Base-by-base conservation (phyloP, 495 filamentous ascomycete genomes). In the Trichoderma asperelloides region DNA sequence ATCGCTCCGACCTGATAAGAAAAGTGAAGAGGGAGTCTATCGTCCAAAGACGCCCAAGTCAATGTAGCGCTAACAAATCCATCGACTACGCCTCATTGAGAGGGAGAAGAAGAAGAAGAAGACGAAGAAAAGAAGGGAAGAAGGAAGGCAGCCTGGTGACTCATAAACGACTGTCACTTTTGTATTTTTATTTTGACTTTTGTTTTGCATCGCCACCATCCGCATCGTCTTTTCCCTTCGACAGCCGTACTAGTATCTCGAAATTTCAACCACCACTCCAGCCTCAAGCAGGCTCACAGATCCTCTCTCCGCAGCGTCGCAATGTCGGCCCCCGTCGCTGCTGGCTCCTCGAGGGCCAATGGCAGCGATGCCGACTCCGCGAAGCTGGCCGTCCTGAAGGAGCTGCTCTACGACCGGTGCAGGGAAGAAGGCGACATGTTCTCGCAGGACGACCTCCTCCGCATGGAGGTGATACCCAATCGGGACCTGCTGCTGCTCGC, bases 371-470 rank as follows among this genome's bases (percentile, higher is more conserved):
- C 33, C 8, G 62, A 65, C 15, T 15, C 64, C 1, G 41, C 64
- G n/a, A 65, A 65, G 64, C 41, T 65, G 16, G 64, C 39, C 40
- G 39, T 65, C n/a, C 27, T 43, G 2, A 65, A 65, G 64, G 39
- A 65, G 64, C 27, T 47, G 64, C 41, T 65, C n/a, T 65, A 65
- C 41, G 64, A 65, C 18, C 39, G 41, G 23, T 40, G 39, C 41
- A 18, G 64, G 8, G 64, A 65, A 23, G 41, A 47, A 41, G 41
- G 43, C 43, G 64, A 65, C 41, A 73, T 88, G 12, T 89, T 91
- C 74, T 82, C 82, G 40, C 89, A 92, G 73, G 76, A 84, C n/a
- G 87, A 90, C 68, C 78, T 93, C 2, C 73, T 88, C 23, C 78
- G 79, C n/a, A 75, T 90, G 62, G 77, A 79, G 37, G 76, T 91